Evolutionary conservation across 176 grass and related monocot species (phyloP).

Genomic region (Lolium multiflorum): DNA sequence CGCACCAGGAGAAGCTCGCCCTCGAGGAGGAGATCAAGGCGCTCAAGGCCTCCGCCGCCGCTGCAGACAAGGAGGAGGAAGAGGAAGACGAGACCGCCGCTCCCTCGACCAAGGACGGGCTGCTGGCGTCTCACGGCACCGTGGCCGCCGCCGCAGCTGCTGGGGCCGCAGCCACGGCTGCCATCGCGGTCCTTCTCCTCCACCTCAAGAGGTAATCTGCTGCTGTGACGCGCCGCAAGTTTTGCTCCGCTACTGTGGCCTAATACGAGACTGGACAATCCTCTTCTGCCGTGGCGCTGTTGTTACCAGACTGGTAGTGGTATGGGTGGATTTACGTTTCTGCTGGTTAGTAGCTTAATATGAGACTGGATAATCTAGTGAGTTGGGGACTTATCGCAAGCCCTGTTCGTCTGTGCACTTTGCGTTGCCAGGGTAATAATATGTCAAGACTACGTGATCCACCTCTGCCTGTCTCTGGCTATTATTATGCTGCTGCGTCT

Average conservation of each 20-base stretch:
- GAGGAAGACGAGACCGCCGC: constrained; percentile 7
- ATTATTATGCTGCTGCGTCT: not conserved
- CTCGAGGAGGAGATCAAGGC: constrained; percentile 50
- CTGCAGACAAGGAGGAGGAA: constrained; percentile 5
- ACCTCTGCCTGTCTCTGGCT: constrained; percentile 7
- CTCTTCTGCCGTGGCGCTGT: constrained; percentile 33
- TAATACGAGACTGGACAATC: constrained; percentile 27
- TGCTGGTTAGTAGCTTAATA: constrained; percentile 27
- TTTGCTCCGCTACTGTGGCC: constrained; percentile 55
- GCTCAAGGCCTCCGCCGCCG: constrained; percentile 40
- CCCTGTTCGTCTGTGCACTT: not conserved
- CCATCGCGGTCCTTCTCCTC: constrained; percentile 32
- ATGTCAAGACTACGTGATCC: constrained; percentile 41
- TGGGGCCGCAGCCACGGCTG: constrained; percentile 38
- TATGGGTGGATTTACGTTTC: constrained; percentile 23
- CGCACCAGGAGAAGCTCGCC: constrained; percentile 49
- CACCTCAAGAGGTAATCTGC: constrained; percentile 57
- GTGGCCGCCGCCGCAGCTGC: constrained; percentile 51
- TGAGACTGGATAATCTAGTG: no score
- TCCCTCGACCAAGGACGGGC: constrained; percentile 16
- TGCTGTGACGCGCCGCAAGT: constrained; percentile 33
- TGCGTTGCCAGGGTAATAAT: constrained; percentile 41
- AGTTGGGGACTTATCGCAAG: not conserved
- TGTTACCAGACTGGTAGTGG: constrained; percentile 39
- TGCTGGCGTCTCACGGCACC: not conserved